These are phyloP conservation scores for Mycena vitilis DNA, from an alignment of 768 basidiomycete species.

Conservation along the genomic window DNA sequence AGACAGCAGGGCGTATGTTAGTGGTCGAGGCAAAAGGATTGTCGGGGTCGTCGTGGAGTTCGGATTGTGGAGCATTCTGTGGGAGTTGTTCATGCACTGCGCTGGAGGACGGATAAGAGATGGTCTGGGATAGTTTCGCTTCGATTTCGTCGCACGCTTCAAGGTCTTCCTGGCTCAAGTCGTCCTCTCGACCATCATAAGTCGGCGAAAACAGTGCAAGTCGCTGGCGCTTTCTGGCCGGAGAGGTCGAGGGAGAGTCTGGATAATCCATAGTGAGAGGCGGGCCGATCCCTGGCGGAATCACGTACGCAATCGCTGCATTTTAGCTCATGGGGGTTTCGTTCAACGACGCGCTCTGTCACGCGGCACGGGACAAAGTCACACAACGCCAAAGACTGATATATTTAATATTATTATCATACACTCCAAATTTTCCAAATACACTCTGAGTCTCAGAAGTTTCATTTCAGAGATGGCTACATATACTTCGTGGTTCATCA, in stretches of 20 bases:
- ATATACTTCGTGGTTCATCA: too few species aligned
- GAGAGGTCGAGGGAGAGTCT: constrained; percentile 53
- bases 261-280: constrained; percentile 18
- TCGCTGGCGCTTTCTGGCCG: constrained; percentile 68
- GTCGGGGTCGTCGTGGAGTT: constrained; percentile 52
- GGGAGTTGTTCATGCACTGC: constrained; percentile 15
- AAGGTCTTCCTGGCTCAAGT: constrained; percentile 67
- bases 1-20: constrained; percentile 1
- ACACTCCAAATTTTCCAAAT: too few species aligned
- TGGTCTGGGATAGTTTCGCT: constrained; percentile 54
- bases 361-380: constrained; percentile 1
- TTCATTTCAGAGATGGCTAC: too few species aligned
- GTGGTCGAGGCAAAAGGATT: constrained; percentile 52
- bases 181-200: constrained; percentile 64
- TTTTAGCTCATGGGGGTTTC: constrained; percentile 1
- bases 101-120: constrained; percentile 21
- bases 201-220: constrained; percentile 68
- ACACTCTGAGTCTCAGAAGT: too few species aligned
- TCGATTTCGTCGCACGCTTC: constrained; percentile 66
- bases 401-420: too few species aligned
- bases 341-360: constrained; percentile 16
- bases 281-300: neutral
- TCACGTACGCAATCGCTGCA: constrained; percentile 25
- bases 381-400: too few species aligned
- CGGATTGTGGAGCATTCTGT: constrained; percentile 8